Percentiles rank a stretch among this genome's conserved stretches.
Conservation (phyloP, 2,329 filamentous ascomycete species). For the Monosporascus ibericus region DNA sequence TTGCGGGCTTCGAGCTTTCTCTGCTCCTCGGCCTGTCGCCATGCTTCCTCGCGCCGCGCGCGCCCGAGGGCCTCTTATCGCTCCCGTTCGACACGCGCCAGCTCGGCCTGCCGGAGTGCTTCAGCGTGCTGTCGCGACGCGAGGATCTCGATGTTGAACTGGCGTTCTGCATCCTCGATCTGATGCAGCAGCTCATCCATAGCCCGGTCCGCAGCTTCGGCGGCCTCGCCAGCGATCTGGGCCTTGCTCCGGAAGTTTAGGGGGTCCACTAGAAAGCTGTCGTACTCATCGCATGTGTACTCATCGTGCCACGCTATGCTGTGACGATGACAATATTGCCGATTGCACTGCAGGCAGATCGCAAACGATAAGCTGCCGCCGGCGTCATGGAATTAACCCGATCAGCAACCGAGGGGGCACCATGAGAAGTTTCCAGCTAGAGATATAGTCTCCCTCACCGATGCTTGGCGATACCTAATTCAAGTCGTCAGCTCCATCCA, state of each 20-base stretch:
- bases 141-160: constrained; percentile 25
- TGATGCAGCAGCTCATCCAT: constrained; percentile 26
- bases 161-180: constrained; percentile 32
- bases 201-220: constrained; percentile 37
- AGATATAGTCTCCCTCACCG: constrained; percentile 27
- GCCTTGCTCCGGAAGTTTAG: constrained; percentile 31
- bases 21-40: constrained; percentile 14
- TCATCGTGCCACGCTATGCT: constrained; percentile 35
- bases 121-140: constrained; percentile 15
- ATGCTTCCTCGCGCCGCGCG: constrained; percentile 14
- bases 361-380: constrained; percentile 34
- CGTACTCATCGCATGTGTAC: constrained; percentile 37
- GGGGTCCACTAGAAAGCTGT: constrained; percentile 31
- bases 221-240: constrained; percentile 35
- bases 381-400: constrained; percentile 44
- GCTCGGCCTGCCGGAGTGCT: constrained; percentile 19
- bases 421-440: constrained; percentile 41
- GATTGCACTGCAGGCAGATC: constrained; percentile 32
- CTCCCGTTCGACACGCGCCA: constrained; percentile 14
- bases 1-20: constrained; percentile 11
- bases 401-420: constrained; percentile 46
- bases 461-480: neutral
- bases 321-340: constrained; percentile 38
- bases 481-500: neutral
- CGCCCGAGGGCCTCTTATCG: constrained; percentile 3